These are phyloP conservation scores for Boehmeria nivea DNA, from an alignment of 306 rosid genomes.

Conservation along the genomic window DNA sequence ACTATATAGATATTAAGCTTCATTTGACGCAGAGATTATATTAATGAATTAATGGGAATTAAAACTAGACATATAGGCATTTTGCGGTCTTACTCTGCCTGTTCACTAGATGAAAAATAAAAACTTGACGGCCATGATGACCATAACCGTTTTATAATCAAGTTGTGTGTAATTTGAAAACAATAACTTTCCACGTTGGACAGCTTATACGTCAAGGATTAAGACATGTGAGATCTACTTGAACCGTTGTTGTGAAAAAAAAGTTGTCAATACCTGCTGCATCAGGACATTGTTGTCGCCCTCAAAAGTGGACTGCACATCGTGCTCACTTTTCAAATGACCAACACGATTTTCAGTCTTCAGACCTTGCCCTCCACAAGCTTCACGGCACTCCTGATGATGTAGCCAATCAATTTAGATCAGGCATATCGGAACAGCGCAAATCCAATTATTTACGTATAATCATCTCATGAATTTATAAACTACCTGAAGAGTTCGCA, in stretches of 20 bases:
- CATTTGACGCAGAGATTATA: no score
- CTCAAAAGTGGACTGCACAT: slow-evolving; percentile 96
- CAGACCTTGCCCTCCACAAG: slow-evolving; percentile 87
- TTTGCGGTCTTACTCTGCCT: no score
- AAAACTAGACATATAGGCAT: no score
- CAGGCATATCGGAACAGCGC: slow-evolving; percentile 5
- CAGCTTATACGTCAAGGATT: no score
- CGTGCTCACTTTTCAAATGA: slow-evolving; percentile 64
- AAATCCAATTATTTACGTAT: background rate
- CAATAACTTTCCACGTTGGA: no score
- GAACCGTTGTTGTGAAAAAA: background rate
- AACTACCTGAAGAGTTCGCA: slow-evolving; percentile 80
- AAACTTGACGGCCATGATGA: no score
- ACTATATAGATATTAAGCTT: no score
- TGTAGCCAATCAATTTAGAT: slow-evolving; percentile 15
- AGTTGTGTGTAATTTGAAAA: no score
- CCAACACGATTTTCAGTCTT: slow-evolving; percentile 90
- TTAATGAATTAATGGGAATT: no score
- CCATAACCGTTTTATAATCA: no score
- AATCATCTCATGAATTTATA: slow-evolving; percentile 2
- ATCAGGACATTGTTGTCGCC: slow-evolving; percentile 96
- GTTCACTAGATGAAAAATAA: no score
- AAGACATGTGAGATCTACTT: no score
- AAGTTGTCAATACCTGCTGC: slow-evolving; percentile 72
- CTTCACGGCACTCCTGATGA: slow-evolving; percentile 92